Conservation (phyloP, 2,329 filamentous ascomycete species). For the Colletotrichum somersetense region DNA sequence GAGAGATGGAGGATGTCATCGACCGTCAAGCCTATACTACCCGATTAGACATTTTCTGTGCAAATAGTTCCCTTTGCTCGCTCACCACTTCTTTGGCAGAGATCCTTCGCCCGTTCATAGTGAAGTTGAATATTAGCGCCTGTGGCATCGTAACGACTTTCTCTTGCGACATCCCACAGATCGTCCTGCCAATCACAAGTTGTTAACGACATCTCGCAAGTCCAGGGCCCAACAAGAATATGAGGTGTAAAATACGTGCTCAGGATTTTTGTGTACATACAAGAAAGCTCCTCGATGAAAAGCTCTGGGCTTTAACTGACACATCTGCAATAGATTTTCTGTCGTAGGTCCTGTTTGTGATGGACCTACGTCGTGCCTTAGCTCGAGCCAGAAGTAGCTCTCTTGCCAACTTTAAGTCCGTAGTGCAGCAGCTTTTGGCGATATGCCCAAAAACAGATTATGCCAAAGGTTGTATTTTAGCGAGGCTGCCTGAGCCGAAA, state of each 20-base stretch:
- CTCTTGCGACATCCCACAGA: background rate
- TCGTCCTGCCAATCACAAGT: background rate
- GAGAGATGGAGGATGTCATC: too few species aligned
- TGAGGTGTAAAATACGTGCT: background rate
- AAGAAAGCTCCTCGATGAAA: background rate
- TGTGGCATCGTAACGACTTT: background rate
- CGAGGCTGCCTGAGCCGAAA: too few species aligned
- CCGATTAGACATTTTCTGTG: background rate
- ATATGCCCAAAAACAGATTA: too few species aligned
- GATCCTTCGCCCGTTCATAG: constrained; percentile 8
- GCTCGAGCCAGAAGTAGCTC: too few species aligned
- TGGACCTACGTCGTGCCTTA: too few species aligned
- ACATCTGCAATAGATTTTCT: background rate
- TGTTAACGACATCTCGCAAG: background rate
- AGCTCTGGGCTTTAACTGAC: background rate
- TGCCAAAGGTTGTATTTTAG: too few species aligned
- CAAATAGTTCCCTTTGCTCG: background rate
- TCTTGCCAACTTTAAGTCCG: too few species aligned
- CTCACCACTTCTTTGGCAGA: constrained; percentile 7
- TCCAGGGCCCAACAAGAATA: background rate
- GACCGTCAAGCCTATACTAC: background rate
- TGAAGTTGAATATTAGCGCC: background rate
- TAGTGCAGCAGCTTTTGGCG: too few species aligned
- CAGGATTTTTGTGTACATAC: background rate
- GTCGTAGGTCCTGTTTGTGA: too few species aligned